Evolutionary conservation across 208 protist genomes (phyloP), one percentile per base, ranked within the genome.

Genomic region (Crithidia fasciculata): DNA sequence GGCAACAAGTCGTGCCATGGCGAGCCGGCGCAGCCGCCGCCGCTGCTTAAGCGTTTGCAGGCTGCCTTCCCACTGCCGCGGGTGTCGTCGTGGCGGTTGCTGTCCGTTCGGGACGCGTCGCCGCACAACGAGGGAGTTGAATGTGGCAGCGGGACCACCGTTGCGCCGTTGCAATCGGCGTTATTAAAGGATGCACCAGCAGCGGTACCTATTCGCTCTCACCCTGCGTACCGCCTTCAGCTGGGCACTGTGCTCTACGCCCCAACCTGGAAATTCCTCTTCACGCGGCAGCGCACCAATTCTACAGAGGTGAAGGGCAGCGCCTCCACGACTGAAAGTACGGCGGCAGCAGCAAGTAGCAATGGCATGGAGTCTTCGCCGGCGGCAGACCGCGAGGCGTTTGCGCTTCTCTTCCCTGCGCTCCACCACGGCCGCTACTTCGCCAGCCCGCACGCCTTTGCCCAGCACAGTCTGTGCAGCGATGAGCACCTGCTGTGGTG

Each of bases 401-500:
- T 95, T 16, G 68, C 76, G 49, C 73, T 78, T 19, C 66, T 92
- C 44, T 93, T 95, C 69, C 90, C 90, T 36, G 86, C 81, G 3
- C 28, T 92, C 18, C 90, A 95, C 65, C 72, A 85, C 80, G 79
- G 78, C 6, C 55, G 49, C 19, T 81, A 88, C 72, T 95, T 86
- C 62, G 39, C 45, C 43, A 85, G 77, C 10, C 66, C 76, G 19
- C 67, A 78, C 36, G 82, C 66, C 1, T 91, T 93, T 60, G 76
- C 82, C 12, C 60, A 77, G 18, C 90, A 95, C 76, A 93, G 81
- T 69, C 71, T 52, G 5, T 77, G 72, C 44, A 80, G 80, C 45
- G 74, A 89, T 16, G 81, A 81, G 4, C 90, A 95, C 54, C 65
- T 88, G 40, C 64, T 95, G 18, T 64, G 86, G 58, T 95, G 90